Percentiles rank a stretch among this genome's conserved stretches.
phyloP scores from a whole-genome alignment of 768 basidiomycete genomes.

The Lactarius evosmus region DNA sequence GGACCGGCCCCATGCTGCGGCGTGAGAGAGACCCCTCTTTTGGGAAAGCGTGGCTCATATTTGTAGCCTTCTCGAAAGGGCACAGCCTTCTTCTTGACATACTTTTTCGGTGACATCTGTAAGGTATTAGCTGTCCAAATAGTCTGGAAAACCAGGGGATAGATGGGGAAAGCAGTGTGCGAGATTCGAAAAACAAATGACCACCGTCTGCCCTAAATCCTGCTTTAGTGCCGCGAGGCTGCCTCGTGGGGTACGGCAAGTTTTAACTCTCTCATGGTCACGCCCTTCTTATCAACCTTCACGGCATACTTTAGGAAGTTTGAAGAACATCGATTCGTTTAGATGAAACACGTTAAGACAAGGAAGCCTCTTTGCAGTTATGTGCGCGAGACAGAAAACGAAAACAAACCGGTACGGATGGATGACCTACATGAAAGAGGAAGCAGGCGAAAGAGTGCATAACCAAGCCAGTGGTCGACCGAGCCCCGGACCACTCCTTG shows the following conservation, averaged over 20 bases:
- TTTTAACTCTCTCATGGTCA: background rate
- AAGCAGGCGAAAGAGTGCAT: conserved; percentile 20
- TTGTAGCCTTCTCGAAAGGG: conserved; percentile 7
- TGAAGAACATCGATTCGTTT: conserved; percentile 8
- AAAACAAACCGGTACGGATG: conserved; percentile 5
- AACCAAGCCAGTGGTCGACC: conserved; percentile 13
- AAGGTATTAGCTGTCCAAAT: background rate
- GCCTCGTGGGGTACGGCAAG: conserved; percentile 5
- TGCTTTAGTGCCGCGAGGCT: conserved; percentile 3
- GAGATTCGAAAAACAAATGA: background rate
- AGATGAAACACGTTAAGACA: conserved; percentile 7
- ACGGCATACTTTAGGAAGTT: background rate
- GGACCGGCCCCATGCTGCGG: conserved; percentile 5
- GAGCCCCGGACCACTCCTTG: conserved; percentile 9
- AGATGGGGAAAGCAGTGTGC: background rate
- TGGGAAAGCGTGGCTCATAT: background rate
- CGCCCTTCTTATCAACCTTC: background rate
- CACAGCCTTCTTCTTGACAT: background rate
- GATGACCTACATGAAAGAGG: conserved; percentile 16
- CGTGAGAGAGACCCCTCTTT: background rate
- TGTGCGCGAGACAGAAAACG: conserved; percentile 12
- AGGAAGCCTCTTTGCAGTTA: conserved; percentile 3
- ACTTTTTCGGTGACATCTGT: background rate
- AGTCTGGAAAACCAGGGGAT: background rate
- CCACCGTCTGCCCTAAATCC: too few species aligned